phyloP scores from a whole-genome alignment of 768 basidiomycete genomes.

The Cytidiella melzeri region DNA sequence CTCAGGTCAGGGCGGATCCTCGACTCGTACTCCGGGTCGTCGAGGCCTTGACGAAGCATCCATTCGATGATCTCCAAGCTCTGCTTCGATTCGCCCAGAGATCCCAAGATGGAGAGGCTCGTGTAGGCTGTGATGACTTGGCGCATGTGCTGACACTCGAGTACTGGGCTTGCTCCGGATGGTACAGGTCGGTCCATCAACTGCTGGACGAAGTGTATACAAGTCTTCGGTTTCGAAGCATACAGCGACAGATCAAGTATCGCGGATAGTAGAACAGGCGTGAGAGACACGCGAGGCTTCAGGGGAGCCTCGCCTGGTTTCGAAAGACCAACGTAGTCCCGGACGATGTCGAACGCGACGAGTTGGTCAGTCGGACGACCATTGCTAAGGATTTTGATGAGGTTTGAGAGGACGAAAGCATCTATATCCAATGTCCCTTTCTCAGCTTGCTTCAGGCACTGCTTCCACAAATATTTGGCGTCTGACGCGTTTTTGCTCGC shows the following conservation, averaged over 20 bases:
- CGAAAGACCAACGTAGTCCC: slow-evolving; percentile 57
- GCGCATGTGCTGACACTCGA: slow-evolving; percentile 54
- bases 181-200: slow-evolving; percentile 40
- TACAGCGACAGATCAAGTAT: slow-evolving; percentile 51
- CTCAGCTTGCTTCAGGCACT: slow-evolving; percentile 50
- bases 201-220: slow-evolving; percentile 53
- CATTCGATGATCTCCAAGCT: slow-evolving; percentile 60
- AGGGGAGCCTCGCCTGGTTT: slow-evolving; percentile 36
- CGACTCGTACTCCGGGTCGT: slow-evolving; percentile 23
- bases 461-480: slow-evolving; percentile 66
- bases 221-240: slow-evolving; percentile 39
- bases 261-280: slow-evolving; percentile 42
- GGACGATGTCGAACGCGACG: slow-evolving; percentile 60
- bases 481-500: slow-evolving; percentile 49
- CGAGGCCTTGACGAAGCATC: slow-evolving; percentile 55
- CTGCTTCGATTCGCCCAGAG: slow-evolving; percentile 37
- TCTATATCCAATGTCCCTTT: slow-evolving; percentile 45
- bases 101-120: slow-evolving; percentile 33
- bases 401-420: slow-evolving; percentile 42
- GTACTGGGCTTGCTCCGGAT: slow-evolving; percentile 30
- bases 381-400: slow-evolving; percentile 48
- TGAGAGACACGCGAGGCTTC: slow-evolving; percentile 35
- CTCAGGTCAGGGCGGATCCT: slow-evolving; percentile 33
- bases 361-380: slow-evolving; percentile 55
- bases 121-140: slow-evolving; percentile 52